A percentile compares a stretch with the other conserved stretches of the same genome.
These are phyloP conservation scores for Saccharomycopsis javanensis DNA, from an alignment of 805 yeast species.

Conservation along the genomic window DNA sequence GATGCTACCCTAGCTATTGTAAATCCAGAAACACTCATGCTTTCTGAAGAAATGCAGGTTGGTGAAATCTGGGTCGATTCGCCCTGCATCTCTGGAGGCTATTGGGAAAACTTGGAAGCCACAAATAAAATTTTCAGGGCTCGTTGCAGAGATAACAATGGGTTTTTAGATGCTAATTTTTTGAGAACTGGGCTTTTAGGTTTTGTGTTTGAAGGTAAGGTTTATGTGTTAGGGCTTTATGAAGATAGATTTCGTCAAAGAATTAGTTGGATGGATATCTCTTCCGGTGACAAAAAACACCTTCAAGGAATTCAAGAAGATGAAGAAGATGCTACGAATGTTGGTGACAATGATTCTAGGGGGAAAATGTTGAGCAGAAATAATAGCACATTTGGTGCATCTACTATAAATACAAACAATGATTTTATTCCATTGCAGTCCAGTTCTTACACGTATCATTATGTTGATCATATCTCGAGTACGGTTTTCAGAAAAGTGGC, in stretches of 20 bases:
- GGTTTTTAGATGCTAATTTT: conserved; percentile 65
- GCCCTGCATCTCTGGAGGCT: conserved; percentile 83
- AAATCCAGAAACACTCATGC: conserved; percentile 77
- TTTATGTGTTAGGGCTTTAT: conserved; percentile 78
- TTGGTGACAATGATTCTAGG: not conserved
- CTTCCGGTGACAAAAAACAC: conserved; percentile 6
- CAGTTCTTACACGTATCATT: conserved; percentile 48
- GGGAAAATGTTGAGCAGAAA: conserved; percentile 1
- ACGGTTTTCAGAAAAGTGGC: conserved; percentile 75
- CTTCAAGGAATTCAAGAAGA: conserved; percentile 19
- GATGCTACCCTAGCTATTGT: conserved; percentile 91
- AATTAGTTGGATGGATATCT: conserved; percentile 48
- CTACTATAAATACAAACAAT: not conserved
- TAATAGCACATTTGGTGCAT: not conserved
- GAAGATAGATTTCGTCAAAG: conserved; percentile 86
- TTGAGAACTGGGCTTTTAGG: conserved; percentile 88
- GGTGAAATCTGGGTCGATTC: conserved; percentile 99
- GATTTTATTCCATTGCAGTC: not conserved
- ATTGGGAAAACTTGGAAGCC: conserved; percentile 61
- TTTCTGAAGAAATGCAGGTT: conserved; percentile 67
- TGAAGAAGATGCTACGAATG: conserved; percentile 19
- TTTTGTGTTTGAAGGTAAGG: conserved; percentile 75
- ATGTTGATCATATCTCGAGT: conserved; percentile 77
- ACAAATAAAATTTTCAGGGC: conserved; percentile 76
- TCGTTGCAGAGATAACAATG: conserved; percentile 62